These are phyloP conservation scores for Trametes hirsuta DNA, from an alignment of 1,284 basidiomycete genomes.

Conservation along the genomic window DNA sequence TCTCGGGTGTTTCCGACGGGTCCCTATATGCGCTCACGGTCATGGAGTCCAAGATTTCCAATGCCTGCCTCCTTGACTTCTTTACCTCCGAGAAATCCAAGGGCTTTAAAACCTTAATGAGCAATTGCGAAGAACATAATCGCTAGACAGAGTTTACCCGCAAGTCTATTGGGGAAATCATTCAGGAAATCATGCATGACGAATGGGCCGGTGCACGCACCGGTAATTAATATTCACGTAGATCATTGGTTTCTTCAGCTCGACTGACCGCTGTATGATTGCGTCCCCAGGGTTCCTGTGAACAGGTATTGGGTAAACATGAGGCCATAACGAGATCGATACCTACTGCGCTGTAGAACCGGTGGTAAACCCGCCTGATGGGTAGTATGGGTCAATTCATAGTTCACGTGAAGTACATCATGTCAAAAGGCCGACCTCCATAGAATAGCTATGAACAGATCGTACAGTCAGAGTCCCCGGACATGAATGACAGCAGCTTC, in stretches of 20 bases:
- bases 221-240: constrained; percentile 15
- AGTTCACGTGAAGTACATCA: no score
- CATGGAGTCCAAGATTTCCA: constrained; percentile 41
- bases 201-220: background rate
- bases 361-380: constrained; percentile 5
- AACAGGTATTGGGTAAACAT: background rate
- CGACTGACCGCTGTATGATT: constrained; percentile 50
- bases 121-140: background rate
- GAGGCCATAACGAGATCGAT: no score
- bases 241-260: constrained; percentile 1
- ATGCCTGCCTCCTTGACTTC: constrained; percentile 51
- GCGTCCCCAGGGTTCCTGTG: constrained; percentile 27
- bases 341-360: constrained; percentile 1
- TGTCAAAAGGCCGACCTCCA: constrained; percentile 1
- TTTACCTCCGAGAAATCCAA: constrained; percentile 51
- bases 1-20: background rate
- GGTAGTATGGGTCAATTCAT: no score
- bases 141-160: no score
- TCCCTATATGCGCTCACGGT: constrained; percentile 41
- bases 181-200: no score
- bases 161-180: background rate
- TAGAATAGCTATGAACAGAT: constrained; percentile 20
- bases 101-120: constrained; percentile 25
- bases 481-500: background rate
- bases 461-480: background rate